Evolutionary conservation across 495 filamentous ascomycete species (phyloP).

Genomic region (Aspergillus nidulans): DNA sequence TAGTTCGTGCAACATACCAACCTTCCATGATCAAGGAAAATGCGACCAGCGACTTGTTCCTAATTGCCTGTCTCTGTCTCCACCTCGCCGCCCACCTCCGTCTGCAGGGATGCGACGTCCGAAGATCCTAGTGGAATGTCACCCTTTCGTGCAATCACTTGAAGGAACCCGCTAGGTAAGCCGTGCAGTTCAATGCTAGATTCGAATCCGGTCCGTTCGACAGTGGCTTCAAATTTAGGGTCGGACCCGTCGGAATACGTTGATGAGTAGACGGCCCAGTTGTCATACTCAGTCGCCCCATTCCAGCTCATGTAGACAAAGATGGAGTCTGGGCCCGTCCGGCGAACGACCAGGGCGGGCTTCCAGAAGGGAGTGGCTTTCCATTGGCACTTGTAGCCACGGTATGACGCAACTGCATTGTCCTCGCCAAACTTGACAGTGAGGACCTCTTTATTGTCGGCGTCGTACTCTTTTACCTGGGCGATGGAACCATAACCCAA

Average conservation of each 20-base stretch:
- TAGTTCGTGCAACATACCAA: not conserved
- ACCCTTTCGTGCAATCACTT: conserved; percentile 31
- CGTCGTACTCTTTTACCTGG: conserved; percentile 45
- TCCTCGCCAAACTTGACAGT: conserved; percentile 35
- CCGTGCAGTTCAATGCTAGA: conserved; percentile 21
- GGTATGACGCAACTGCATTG: conserved; percentile 38
- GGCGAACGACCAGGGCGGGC: conserved; percentile 25
- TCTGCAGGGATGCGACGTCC: conserved; percentile 20
- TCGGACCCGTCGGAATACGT: conserved; percentile 18
- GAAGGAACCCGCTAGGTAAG: conserved; percentile 24
- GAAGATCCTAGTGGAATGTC: conserved; percentile 26
- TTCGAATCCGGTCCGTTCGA: conserved; percentile 34
- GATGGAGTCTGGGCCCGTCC: conserved; percentile 14
- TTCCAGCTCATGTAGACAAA: conserved; percentile 39
- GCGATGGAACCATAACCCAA: conserved; percentile 48
- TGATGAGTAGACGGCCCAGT: conserved; percentile 30
- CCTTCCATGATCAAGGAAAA: not conserved
- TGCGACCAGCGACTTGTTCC: not conserved
- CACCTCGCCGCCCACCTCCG: conserved; percentile 2
- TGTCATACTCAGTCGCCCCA: conserved; percentile 40
- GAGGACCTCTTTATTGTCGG: conserved; percentile 26
- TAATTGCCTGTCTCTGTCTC: conserved; percentile 7
- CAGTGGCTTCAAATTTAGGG: conserved; percentile 18
- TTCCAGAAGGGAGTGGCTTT: conserved; percentile 34
- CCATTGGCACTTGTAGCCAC: conserved; percentile 39